phyloP scores from a whole-genome alignment of 345 rosid genomes.

The Eucalyptus lansdowneana region DNA sequence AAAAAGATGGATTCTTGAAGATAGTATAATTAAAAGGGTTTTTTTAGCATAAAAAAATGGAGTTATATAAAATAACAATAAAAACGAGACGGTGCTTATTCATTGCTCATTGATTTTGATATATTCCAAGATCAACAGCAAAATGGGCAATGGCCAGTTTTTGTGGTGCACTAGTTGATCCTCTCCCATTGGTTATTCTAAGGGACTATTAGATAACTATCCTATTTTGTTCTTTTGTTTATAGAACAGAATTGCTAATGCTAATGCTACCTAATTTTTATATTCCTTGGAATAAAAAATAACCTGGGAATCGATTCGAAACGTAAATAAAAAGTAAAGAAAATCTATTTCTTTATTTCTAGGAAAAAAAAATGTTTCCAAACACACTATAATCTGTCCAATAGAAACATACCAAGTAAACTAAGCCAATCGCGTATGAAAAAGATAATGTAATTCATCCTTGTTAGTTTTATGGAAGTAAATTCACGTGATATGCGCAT shows the following conservation, averaged over 20 bases:
- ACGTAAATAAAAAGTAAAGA: accelerated
- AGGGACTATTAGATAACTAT: too few species aligned
- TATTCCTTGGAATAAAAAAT: too few species aligned
- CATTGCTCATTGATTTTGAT: neutral
- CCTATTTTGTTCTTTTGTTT: too few species aligned
- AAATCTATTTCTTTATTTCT: too few species aligned
- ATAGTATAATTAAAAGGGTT: neutral
- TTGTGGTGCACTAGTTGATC: neutral
- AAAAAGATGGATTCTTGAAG: neutral
- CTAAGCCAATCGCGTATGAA: neutral
- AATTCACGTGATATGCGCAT: neutral
- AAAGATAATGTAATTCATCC: neutral
- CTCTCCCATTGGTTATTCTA: neutral
- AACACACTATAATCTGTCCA: neutral
- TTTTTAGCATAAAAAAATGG: neutral
- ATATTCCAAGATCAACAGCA: neutral
- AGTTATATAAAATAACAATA: neutral
- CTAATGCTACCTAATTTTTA: too few species aligned
- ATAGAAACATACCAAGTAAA: neutral
- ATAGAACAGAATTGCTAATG: too few species aligned
- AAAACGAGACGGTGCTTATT: neutral
- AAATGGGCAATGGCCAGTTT: neutral
- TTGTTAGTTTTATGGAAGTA: neutral
- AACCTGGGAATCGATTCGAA: too few species aligned
- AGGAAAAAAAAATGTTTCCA: too few species aligned